Conservation (phyloP, 306 rosid genomes). For the Sphenostylis stenocarpa region DNA sequence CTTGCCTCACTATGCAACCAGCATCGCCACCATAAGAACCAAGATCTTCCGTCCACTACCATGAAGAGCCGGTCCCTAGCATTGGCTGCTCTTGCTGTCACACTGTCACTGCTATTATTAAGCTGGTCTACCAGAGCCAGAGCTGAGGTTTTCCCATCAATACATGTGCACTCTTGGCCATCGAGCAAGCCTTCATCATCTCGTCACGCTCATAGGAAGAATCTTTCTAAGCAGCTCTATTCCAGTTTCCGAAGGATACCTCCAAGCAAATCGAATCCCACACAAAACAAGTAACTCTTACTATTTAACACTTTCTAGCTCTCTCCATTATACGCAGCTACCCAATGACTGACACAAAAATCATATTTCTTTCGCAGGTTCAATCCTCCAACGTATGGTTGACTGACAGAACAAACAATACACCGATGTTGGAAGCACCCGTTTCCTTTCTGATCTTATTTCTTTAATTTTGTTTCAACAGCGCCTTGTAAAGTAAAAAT, state of each 20-base stretch:
- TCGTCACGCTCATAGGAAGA: conserved; percentile 40
- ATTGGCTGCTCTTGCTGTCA: conserved; percentile 49
- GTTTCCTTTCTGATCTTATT: conserved; percentile 18
- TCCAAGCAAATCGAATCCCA: conserved; percentile 64
- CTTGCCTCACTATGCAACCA: conserved; percentile 38
- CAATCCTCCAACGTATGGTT: conserved; percentile 48
- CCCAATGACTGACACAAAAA: conserved; percentile 26
- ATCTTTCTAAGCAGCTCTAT: conserved; percentile 43
- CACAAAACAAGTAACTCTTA: conserved; percentile 63
- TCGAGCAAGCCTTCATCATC: conserved; percentile 41
- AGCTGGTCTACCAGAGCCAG: conserved; percentile 31
- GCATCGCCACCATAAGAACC: conserved; percentile 13
- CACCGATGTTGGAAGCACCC: conserved; percentile 13
- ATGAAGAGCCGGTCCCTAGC: conserved; percentile 60
- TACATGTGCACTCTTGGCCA: conserved; percentile 32
- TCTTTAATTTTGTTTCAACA: conserved; percentile 8
- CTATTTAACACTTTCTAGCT: conserved; percentile 32
- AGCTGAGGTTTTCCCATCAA: conserved; percentile 35
- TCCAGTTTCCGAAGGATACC: conserved; percentile 62
- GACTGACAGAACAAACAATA: conserved; percentile 30
- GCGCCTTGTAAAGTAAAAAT: not conserved
- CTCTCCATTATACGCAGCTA: conserved; percentile 29
- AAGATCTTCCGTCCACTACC: conserved; percentile 11
- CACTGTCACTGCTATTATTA: conserved; percentile 45
- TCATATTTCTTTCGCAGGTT: conserved; percentile 49